Evolutionary conservation across 2,329 filamentous ascomycete genomes (phyloP), one percentile per base, ranked within the genome.

Genomic region (Pyricularia sp.): DNA sequence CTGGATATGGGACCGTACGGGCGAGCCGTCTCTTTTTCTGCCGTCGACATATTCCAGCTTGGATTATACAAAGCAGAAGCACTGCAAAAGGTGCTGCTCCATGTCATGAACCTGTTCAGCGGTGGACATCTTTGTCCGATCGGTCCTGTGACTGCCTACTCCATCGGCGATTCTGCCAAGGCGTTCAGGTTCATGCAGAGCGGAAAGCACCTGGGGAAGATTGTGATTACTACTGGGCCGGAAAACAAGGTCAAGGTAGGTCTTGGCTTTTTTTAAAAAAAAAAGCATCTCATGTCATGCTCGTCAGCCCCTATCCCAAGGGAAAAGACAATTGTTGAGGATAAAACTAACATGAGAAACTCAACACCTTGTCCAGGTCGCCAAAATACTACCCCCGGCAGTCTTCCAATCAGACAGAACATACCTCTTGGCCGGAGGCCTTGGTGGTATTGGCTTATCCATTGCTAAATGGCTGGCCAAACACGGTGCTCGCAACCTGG

Each of bases 171-270:
- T 9, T 42, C 26, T 25, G 63, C 66, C 6, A 50, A 77, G 14
- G 79, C 79, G 0, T 79, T 82, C 70, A 73, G 77, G 0, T 75
- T 74, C 36, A 78, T 78, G 72, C 79, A 80, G 66, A 72, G 72
- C 5, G 78, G 80, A 4, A 75, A 77, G 4, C 78, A 81, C 66
- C 77, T 76, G 2, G 82, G 81, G 0, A 82, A 82, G 66, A 75
- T 81, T 5, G 74, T 81, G 2, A 31, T 78, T 26, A 23, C 9
- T n/a, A 5, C 50, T 23, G 17, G 50, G 4, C 50, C 7, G 14
- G 50, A 55, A 20, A 2, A 55, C 17, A 55, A 55, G 50, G 50
- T 55, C n/a, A 55, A n/a, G 50, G 50, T 55, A 23, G 9, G 50
- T 23, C 3, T n/a, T 14, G n/a, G 9, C 50, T 6, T 6, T 55